Evolutionary conservation across 257 asterid species (phyloP), one percentile per base, ranked within the genome.

Genomic region (Fraxinus pennsylvanica): DNA sequence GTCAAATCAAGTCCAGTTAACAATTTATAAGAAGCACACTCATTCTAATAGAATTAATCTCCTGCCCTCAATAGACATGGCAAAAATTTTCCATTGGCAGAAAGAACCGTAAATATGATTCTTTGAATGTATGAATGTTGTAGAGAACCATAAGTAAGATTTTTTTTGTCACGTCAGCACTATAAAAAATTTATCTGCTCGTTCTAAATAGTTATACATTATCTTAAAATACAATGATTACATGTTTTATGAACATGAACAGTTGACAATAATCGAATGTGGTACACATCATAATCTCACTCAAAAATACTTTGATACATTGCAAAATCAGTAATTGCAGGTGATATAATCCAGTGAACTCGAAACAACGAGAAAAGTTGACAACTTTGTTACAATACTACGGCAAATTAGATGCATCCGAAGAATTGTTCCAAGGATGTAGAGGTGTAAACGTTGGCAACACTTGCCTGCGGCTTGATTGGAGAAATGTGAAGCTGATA

Each of bases 401-500:
- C 70, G 71, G 71, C 75, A 73, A 78, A 84, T 89, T 84, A 94
- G 54, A 78, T 85, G 54, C 87, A 76, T 52, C 92, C 92, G 69
- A 96, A 91, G 89, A 90, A 96, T 76, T 90, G 95, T 79, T 96
- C 98, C 90, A 96, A 85, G 9, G 96, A 87, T 0, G 86, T 61
- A 25, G 96, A 84, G 43, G 86, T 81, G 87, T 80, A 83, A n/a
- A 94, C 96, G 22, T 91, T 96, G 75, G 90, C 50, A 67, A 90
- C 88, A 13, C 80, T 76, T 73, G 88, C 84, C 67, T 92, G 95
- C 5, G 86, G 88, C 85, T 92, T 90, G 61, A 47, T 76, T 10
- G 95, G 88, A 9, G 98, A 92, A 79, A 96, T 61, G 73, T 94
- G 90, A 65, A 96, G 95, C 79, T 90, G 95, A 80, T 89, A 92